These are phyloP conservation scores for Stenogyne calaminthoides DNA, from an alignment of 305 asterid genomes.

Conservation along the genomic window DNA sequence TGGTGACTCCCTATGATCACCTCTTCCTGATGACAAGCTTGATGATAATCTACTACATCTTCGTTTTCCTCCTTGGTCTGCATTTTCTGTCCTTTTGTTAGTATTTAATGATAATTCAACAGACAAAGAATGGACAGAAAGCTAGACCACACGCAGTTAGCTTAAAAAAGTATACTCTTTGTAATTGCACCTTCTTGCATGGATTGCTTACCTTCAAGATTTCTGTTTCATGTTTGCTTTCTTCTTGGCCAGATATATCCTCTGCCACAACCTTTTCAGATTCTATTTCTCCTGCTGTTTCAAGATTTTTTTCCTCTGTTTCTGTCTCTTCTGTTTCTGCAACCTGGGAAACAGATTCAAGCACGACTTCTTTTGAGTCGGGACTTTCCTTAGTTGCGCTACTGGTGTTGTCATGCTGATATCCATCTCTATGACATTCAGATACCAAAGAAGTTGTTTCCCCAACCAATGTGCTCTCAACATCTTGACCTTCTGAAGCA, in stretches of 20 bases:
- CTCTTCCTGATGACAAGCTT: slow-evolving; percentile 37
- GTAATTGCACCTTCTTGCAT: slow-evolving; percentile 40
- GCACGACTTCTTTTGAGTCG: slow-evolving; percentile 28
- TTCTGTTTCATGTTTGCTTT: slow-evolving; percentile 22
- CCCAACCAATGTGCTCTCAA: slow-evolving; percentile 5
- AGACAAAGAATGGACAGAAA: slow-evolving; percentile 22
- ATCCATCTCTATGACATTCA: background rate
- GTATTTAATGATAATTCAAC: slow-evolving; percentile 16
- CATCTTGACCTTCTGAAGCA: slow-evolving; percentile 31
- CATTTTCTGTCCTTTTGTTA: slow-evolving; percentile 25
- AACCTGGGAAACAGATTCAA: slow-evolving; percentile 36
- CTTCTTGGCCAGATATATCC: slow-evolving; percentile 26
- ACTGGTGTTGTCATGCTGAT: background rate
- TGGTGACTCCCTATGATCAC: slow-evolving; percentile 34
- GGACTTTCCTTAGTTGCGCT: slow-evolving; percentile 20
- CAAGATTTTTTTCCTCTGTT: slow-evolving; percentile 31
- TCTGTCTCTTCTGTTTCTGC: slow-evolving; percentile 33
- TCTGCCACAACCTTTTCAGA: slow-evolving; percentile 27
- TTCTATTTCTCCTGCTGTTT: slow-evolving; percentile 32
- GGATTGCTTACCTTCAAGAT: slow-evolving; percentile 28
- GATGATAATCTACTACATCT: slow-evolving; percentile 30
- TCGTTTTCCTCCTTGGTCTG: slow-evolving; percentile 43
- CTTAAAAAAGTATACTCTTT: slow-evolving; percentile 18
- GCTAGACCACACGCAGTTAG: background rate
- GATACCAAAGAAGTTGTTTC: slow-evolving; percentile 18